A percentile compares a stretch with the other conserved stretches of the same genome.
These are phyloP conservation scores for Flagelloscypha sp. DNA, from an alignment of 768 basidiomycete genomes.

Conservation along the genomic window DNA sequence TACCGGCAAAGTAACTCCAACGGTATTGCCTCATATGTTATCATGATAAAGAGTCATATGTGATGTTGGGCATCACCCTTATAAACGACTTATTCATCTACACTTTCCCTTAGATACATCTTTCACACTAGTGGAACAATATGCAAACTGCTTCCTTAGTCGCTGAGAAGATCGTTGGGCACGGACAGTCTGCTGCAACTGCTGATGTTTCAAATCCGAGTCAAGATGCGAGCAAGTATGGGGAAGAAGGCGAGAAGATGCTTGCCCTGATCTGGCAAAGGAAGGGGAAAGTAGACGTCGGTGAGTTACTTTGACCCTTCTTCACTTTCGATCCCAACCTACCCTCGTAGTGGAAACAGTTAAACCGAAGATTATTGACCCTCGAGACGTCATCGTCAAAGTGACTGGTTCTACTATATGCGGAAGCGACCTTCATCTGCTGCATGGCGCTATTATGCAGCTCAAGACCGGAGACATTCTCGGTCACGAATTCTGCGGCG, in stretches of 20 bases:
- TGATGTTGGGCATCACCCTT: no score
- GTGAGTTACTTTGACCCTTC: constrained; percentile 16
- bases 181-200: background rate
- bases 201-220: background rate
- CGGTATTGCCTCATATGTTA: no score
- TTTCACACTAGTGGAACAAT: no score
- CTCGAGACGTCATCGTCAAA: constrained; percentile 68
- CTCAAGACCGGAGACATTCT: constrained; percentile 70
- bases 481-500: constrained; percentile 43
- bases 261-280: constrained; percentile 1
- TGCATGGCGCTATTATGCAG: constrained; percentile 60
- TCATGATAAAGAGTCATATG: no score
- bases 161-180: constrained; percentile 18
- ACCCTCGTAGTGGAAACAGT: constrained; percentile 35
- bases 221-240: constrained; percentile 22
- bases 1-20: no score
- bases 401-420: constrained; percentile 74
- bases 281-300: constrained; percentile 2
- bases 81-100: no score
- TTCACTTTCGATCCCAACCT: constrained; percentile 25
- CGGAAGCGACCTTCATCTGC: constrained; percentile 58
- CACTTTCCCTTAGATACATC: no score
- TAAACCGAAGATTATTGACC: constrained; percentile 55
- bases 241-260: constrained; percentile 2
- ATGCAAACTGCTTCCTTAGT: constrained; percentile 27